These are phyloP conservation scores for Lithospermum erythrorhizon DNA, from an alignment of 257 asterid genomes.

Conservation along the genomic window DNA sequence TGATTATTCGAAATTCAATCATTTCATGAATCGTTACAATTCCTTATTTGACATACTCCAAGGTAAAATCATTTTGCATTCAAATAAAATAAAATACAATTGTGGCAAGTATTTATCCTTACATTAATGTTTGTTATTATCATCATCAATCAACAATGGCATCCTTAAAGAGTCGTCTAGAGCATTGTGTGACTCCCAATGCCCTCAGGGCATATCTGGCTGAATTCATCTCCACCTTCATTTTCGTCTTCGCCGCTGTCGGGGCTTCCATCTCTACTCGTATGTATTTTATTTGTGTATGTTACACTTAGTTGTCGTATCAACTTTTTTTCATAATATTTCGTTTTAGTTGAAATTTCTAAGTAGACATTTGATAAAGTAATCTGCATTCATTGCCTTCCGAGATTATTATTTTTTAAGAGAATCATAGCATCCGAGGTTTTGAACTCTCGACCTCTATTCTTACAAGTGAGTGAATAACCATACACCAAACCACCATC, in stretches of 20 bases:
- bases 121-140: not conserved
- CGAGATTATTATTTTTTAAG: too few relatives aligned
- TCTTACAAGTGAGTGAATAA: too few relatives aligned
- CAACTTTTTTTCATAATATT: not conserved
- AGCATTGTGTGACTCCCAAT: slow-evolving; percentile 39
- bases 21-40: slow-evolving; percentile 27
- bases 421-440: too few relatives aligned
- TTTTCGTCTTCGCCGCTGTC: slow-evolving; percentile 65
- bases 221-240: slow-evolving; percentile 75
- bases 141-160: slow-evolving; percentile 35
- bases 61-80: not conserved
- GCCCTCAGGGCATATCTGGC: slow-evolving; percentile 84
- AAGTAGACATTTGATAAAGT: not conserved
- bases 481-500: too few relatives aligned
- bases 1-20: slow-evolving; percentile 16
- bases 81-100: not conserved
- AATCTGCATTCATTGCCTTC: too few relatives aligned
- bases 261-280: slow-evolving; percentile 64
- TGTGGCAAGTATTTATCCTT: not conserved
- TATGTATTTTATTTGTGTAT: too few relatives aligned
- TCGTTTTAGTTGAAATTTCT: too few relatives aligned
- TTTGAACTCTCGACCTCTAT: too few relatives aligned
- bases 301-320: too few relatives aligned
- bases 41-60: slow-evolving; percentile 12
- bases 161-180: slow-evolving; percentile 46